phyloP scores from a whole-genome alignment of 306 rosid genomes.

The Pyrus communis region DNA sequence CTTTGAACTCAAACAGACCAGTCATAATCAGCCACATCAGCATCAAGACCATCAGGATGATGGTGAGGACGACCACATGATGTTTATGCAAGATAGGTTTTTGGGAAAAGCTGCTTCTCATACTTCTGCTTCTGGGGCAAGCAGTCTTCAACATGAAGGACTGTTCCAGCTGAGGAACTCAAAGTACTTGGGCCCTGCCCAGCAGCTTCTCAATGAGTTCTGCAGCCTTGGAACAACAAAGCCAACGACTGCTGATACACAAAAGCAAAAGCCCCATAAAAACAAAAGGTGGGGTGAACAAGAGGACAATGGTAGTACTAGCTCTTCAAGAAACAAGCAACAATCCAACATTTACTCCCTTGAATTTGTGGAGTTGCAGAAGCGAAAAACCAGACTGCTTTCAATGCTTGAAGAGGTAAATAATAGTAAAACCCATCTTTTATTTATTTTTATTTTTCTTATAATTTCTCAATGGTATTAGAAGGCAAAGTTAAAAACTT shows the following conservation, averaged over 20 bases:
- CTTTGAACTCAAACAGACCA: slow-evolving; percentile 58
- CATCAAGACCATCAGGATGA: slow-evolving; percentile 6
- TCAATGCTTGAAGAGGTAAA: slow-evolving; percentile 93
- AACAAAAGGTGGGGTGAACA: slow-evolving; percentile 49
- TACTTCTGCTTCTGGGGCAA: slow-evolving; percentile 3
- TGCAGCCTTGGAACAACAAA: slow-evolving; percentile 62
- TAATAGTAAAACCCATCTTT: background rate
- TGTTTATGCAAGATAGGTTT: background rate
- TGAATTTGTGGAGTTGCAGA: slow-evolving; percentile 81
- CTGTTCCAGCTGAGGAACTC: slow-evolving; percentile 53
- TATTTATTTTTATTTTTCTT: background rate
- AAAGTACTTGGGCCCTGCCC: slow-evolving; percentile 58
- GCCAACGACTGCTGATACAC: slow-evolving; percentile 15
- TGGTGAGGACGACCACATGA: background rate
- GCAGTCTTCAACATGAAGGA: slow-evolving; percentile 13
- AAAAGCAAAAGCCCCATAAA: slow-evolving; percentile 38
- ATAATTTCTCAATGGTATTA: background rate
- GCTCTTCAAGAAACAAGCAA: slow-evolving; percentile 42
- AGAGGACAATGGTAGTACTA: slow-evolving; percentile 14
- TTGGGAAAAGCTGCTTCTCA: slow-evolving; percentile 1
- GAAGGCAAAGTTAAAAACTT: background rate
- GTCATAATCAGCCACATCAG: slow-evolving; percentile 9
- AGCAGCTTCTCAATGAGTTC: slow-evolving; percentile 73
- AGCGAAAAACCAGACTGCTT: slow-evolving; percentile 78
- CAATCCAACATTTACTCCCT: slow-evolving; percentile 39